A percentile compares a stretch with the other conserved stretches of the same genome.
phyloP scores from a whole-genome alignment of 768 basidiomycete genomes.

The Suillus decipiens region DNA sequence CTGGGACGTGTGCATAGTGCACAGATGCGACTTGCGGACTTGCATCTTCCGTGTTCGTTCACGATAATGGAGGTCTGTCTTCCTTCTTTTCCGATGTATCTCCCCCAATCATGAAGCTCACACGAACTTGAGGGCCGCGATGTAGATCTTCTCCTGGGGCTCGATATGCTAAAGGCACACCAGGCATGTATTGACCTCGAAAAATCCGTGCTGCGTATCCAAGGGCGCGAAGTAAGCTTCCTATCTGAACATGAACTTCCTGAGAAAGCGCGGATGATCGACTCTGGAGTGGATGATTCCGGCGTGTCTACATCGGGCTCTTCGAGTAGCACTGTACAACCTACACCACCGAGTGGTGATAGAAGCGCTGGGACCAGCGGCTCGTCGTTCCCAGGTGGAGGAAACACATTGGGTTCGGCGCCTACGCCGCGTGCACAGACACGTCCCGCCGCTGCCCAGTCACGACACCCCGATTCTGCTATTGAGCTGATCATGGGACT shows the following conservation, averaged over 20 bases:
- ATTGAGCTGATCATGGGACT: constrained; percentile 73
- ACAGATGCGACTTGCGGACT: constrained; percentile 84
- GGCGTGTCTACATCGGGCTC: constrained; percentile 23
- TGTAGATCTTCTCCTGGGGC: constrained; percentile 93
- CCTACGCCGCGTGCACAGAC: constrained; percentile 35
- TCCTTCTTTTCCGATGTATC: constrained; percentile 4
- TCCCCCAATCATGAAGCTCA: not conserved
- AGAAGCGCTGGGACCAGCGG: constrained; percentile 9
- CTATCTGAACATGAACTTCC: constrained; percentile 94
- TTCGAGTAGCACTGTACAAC: constrained; percentile 10
- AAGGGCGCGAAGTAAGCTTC: constrained; percentile 86
- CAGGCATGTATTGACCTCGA: constrained; percentile 95
- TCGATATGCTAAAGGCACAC: constrained; percentile 99
- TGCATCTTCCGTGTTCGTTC: constrained; percentile 87
- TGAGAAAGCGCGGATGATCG: constrained; percentile 61
- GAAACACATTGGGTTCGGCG: constrained; percentile 56
- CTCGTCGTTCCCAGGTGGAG: constrained; percentile 53
- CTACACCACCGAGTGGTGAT: constrained; percentile 19
- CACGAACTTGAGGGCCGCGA: constrained; percentile 63
- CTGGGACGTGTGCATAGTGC: constrained; percentile 93
- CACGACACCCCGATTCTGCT: constrained; percentile 54
- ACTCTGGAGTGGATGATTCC: constrained; percentile 31
- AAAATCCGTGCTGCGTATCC: constrained; percentile 89
- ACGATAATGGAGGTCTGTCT: constrained; percentile 86
- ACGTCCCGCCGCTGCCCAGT: constrained; percentile 17